Base-by-base conservation (phyloP, 768 basidiomycete species). In the Termitomyces sp. region DNA sequence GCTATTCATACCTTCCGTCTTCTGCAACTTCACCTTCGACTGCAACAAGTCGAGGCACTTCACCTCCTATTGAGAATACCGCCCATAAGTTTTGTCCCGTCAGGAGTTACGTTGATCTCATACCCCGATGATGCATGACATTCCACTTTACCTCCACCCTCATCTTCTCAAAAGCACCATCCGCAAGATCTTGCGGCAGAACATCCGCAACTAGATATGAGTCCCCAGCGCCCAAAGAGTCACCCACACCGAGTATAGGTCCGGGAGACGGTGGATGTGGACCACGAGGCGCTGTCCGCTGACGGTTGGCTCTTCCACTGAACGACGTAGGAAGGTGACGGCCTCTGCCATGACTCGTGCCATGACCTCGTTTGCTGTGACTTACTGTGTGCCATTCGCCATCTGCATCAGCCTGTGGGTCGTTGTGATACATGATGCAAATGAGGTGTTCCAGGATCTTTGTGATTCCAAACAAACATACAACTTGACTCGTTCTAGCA, bases 71-170 rank as follows among this genome's bases (percentile, higher is more conserved):
- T 16, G 9, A 61, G 46, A 15, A n/a, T 18, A 5, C 45, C 29
- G 54, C 36, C 57, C 24, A 47, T 54, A 15, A 18, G 5, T 26
- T 28, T 49, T 31, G 5, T 41, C 3, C 33, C n/a, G 0, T 44
- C 54, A 39, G 24, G 33, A 46, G 48, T 36, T 2, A 13, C 22
- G 5, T 4, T 63, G 54, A 24, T 51, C n/a, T 12, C 57, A 5
- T 49, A 82, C 90, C 90, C 70, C 86, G 77, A 69, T 91, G 90
- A 59, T 81, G 72, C 90, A 92, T 92, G 3, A 75, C 75, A 47
- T 80, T 76, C 88, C 89, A 92, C 48, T 77, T 73, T 0, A 92
- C 90, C 65, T 92, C 90, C 10, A 76, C 69, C 58, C 70, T 76
- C 61, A 91, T 60, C 5, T 72, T 77, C 48, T 81, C 82, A 64